phyloP scores from a whole-genome alignment of 805 yeast species.

The Isabelozyma pseudorhagii region DNA sequence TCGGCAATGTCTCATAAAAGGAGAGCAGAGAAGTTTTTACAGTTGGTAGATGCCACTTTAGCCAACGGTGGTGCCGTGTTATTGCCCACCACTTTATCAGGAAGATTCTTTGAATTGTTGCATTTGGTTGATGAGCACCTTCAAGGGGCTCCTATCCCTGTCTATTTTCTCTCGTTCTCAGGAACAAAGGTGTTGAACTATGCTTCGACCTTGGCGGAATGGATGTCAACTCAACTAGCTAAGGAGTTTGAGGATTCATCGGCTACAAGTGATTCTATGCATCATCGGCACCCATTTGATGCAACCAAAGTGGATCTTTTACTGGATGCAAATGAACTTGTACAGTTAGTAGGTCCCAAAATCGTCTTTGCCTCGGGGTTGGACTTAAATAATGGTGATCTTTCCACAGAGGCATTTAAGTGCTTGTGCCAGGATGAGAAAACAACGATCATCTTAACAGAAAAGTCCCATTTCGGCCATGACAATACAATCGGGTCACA shows the following conservation, averaged over 20 bases:
- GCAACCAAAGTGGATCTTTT: slow-evolving; percentile 56
- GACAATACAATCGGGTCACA: slow-evolving; percentile 46
- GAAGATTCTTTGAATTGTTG: slow-evolving; percentile 77
- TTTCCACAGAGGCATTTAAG: slow-evolving; percentile 49
- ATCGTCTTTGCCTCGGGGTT: slow-evolving; percentile 76
- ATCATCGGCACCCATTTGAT: slow-evolving; percentile 76
- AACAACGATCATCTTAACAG: slow-evolving; percentile 74
- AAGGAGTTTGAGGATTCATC: slow-evolving; percentile 70
- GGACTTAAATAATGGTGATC: slow-evolving; percentile 61
- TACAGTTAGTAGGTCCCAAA: slow-evolving; percentile 62
- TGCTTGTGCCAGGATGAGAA: slow-evolving; percentile 61
- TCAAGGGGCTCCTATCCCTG: slow-evolving; percentile 59
- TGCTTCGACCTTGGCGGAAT: slow-evolving; percentile 88
- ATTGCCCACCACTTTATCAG: slow-evolving; percentile 77
- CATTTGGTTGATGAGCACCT: slow-evolving; percentile 70
- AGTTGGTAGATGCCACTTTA: slow-evolving; percentile 61
- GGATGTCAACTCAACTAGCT: slow-evolving; percentile 90
- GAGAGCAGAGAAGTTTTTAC: slow-evolving; percentile 61
- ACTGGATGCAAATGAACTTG: slow-evolving; percentile 53
- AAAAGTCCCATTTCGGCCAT: slow-evolving; percentile 43
- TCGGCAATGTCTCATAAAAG: slow-evolving; percentile 58
- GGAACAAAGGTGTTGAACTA: slow-evolving; percentile 76
- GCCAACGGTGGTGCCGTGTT: slow-evolving; percentile 77
- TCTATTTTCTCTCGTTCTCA: slow-evolving; percentile 71
- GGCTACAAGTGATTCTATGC: slow-evolving; percentile 22